Conservation (phyloP, 768 basidiomycete genomes). For the Rhizopogon vinicolor region DNA sequence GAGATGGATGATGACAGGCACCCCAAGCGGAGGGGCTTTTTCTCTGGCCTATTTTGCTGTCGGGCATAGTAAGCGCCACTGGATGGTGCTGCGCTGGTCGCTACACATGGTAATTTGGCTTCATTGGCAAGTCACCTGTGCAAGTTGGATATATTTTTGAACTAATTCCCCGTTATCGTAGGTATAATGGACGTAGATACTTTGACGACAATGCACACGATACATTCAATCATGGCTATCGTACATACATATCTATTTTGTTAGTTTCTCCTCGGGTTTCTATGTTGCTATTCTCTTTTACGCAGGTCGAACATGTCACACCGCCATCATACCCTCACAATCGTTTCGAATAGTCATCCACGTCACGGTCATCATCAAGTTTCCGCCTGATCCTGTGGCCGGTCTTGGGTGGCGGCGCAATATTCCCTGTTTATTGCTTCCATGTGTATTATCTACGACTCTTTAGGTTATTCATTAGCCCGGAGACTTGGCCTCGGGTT, state of each 20-base stretch:
- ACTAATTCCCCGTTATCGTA: conserved; percentile 4
- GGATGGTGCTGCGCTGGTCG: conserved; percentile 21
- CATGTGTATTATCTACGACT: conserved; percentile 24
- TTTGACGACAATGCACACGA: conserved; percentile 28
- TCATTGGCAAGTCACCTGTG: not conserved
- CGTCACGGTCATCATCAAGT: conserved; percentile 9
- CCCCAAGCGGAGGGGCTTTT: conserved; percentile 54
- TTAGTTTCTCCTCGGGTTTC: conserved; percentile 23
- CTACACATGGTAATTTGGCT: conserved; percentile 16
- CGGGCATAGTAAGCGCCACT: conserved; percentile 41
- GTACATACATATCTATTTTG: conserved; percentile 28
- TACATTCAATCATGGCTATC: conserved; percentile 25
- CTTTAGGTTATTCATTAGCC: conserved; percentile 22
- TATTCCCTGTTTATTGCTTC: conserved; percentile 22
- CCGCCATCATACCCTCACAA: conserved; percentile 22
- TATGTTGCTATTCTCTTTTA: conserved; percentile 18
- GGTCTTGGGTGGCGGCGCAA: conserved; percentile 8
- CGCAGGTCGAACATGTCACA: conserved; percentile 28
- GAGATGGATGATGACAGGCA: conserved; percentile 65
- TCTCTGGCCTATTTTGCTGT: conserved; percentile 68
- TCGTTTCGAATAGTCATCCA: conserved; percentile 17
- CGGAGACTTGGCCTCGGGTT: conserved; percentile 5
- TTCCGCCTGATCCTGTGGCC: conserved; percentile 1
- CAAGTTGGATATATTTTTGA: not conserved
- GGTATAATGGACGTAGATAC: conserved; percentile 18